Evolutionary conservation across 2,329 filamentous ascomycete species (phyloP), one percentile per base, ranked within the genome.

Genomic region (Aspergillus proliferans): DNA sequence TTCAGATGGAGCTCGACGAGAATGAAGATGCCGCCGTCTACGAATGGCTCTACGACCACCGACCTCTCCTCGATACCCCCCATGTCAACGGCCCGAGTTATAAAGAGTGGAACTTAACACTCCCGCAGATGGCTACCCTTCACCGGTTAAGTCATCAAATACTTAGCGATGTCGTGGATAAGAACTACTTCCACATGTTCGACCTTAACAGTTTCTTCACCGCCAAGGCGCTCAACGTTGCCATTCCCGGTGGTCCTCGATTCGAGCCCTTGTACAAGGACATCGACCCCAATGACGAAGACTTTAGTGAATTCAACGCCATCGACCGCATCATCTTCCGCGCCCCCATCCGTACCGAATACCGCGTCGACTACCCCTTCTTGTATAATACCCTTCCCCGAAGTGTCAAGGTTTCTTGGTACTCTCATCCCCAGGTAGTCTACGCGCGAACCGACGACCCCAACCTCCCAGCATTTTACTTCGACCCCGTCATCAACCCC

Each of bases 291-390:
- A 98, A 98, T 61, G 92, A 97, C 59, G 93, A 98, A 69, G 93
- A 98, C 65, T 98, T 98, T 71, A 93, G 93, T 71, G 93, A 98
- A 71, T 98, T 98, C 78, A 98, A 98, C 65, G 93, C 93, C 30
- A 98, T 98, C 61, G 93, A 98, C 64, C 88, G 94, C 59, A 98
- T 98, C 71, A 98, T 98, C 58, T 98, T 98, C 79, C 87, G 93
- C 56, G 86, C 87, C 43, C 91, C 92, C 0, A 94, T 97, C 56
- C 84, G 92, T 58, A 98, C 92, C 7, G 93, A 98, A 71, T 96
- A 94, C 63, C 84, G 92, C 42, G 93, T 98, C 40, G 90, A 90
- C 0, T 97, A 88, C 67, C 93, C 93, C 0, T 96, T 86, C 67
- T 78, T 98, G 5, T 98, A 98, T 75, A 98, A 98, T 68, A 95